Percentiles rank a stretch among this genome's conserved stretches.
Evolutionary conservation across 2,329 filamentous ascomycete species (phyloP).

Genomic region (Elsinoe batatas): DNA sequence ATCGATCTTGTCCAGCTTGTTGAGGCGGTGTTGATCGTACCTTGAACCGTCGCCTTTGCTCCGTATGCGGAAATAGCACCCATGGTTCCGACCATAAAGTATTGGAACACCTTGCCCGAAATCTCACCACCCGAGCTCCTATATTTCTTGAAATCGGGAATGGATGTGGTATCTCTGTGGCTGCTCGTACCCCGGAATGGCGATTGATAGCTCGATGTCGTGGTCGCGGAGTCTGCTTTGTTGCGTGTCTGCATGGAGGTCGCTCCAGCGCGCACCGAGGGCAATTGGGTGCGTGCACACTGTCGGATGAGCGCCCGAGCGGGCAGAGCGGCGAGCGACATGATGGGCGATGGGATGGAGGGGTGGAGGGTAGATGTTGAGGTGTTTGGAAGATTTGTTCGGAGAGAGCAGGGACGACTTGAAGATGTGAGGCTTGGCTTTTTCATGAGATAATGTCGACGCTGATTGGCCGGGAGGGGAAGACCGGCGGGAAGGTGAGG

Average conservation of each 20-base stretch:
- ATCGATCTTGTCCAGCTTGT: background rate
- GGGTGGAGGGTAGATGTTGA: conserved; percentile 9
- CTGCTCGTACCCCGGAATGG: conserved; percentile 41
- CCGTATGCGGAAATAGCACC: conserved; percentile 85
- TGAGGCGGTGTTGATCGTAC: conserved; percentile 45
- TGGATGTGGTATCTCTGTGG: conserved; percentile 50
- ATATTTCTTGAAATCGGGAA: conserved; percentile 88
- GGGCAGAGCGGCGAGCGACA: conserved; percentile 41
- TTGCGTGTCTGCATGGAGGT: conserved; percentile 33
- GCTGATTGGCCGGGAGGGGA: background rate
- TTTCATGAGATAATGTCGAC: background rate
- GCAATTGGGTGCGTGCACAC: conserved; percentile 38
- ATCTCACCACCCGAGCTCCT: conserved; percentile 57
- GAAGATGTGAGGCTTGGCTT: conserved; percentile 4
- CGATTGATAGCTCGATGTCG: conserved; percentile 38
- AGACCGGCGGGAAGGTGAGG: background rate
- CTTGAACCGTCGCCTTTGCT: conserved; percentile 96
- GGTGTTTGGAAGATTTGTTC: conserved; percentile 10
- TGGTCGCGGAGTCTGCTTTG: conserved; percentile 29
- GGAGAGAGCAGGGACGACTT: conserved; percentile 10
- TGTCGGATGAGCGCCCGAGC: conserved; percentile 38
- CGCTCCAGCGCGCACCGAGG: conserved; percentile 36
- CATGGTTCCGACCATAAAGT: conserved; percentile 98
- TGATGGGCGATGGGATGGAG: conserved; percentile 27
- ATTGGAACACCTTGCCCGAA: conserved; percentile 80